Conservation (phyloP, 1,139 yeast species). For the Hanseniaspora uvarum region DNA sequence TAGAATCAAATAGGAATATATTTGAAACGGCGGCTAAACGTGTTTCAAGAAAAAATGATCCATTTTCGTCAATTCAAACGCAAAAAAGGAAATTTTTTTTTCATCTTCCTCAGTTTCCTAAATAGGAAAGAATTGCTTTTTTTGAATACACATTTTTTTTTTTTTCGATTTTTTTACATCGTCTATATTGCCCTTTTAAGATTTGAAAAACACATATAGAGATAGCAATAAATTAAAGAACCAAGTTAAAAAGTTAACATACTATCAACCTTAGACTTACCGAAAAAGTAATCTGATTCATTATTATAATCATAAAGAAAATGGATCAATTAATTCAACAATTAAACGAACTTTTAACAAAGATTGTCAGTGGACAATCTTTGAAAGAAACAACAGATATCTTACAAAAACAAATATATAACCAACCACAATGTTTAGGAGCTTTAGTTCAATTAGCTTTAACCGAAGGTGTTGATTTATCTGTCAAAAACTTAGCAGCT, state of each 20-base stretch:
- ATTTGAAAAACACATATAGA: not conserved
- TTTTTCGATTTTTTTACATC: no score
- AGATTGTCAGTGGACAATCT: conserved; percentile 60
- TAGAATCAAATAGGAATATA: no score
- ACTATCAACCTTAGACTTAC: not conserved
- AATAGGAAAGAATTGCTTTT: no score
- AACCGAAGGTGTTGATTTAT: conserved; percentile 26
- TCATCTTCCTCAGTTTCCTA: no score
- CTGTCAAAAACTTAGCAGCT: conserved; percentile 69
- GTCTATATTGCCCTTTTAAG: not conserved
- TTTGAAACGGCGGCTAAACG: not conserved
- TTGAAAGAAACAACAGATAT: conserved; percentile 75
- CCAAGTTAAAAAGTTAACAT: not conserved
- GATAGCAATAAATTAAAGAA: not conserved
- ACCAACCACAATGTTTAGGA: conserved; percentile 63
- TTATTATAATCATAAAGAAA: not conserved
- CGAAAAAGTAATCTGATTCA: not conserved
- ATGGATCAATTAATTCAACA: conserved; percentile 64
- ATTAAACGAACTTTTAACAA: conserved; percentile 68
- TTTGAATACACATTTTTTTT: no score
- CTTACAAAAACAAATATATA: conserved; percentile 65
- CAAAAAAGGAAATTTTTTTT: no score
- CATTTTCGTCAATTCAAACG: no score
- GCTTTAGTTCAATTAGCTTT: conserved; percentile 66
- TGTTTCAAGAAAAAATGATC: no score